phyloP scores from a whole-genome alignment of 73 alveolate genomes.

The Durusdinium trenchii region DNA sequence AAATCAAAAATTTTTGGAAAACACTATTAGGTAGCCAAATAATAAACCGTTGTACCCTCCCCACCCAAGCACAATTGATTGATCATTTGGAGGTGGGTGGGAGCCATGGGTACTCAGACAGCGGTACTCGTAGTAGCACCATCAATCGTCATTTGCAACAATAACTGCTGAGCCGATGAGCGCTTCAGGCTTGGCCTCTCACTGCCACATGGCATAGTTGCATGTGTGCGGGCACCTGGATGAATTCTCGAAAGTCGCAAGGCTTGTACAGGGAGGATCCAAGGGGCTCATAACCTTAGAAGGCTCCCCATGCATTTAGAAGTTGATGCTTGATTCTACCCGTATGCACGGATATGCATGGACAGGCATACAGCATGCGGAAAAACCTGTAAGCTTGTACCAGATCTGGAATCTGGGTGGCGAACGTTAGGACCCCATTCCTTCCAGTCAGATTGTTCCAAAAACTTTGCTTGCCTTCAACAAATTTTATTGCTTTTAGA shows the following conservation, averaged over 20 bases:
- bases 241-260: no score
- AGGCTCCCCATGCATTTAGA: not conserved
- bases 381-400: not conserved
- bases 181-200: constrained; percentile 65
- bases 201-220: constrained; percentile 82
- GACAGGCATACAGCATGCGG: not conserved
- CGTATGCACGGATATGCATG: not conserved
- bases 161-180: no score
- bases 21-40: not conserved
- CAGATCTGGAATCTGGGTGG: not conserved
- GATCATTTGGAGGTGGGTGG: not conserved
- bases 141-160: no score
- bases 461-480: no score
- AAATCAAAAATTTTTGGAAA: not conserved
- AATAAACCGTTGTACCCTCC: not conserved
- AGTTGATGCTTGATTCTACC: not conserved
- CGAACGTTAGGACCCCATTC: no score
- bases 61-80: not conserved
- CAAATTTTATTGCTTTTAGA: no score
- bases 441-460: no score
- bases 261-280: not conserved
- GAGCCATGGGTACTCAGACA: not conserved
- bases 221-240: constrained; percentile 23
- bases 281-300: not conserved
- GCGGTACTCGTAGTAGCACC: not conserved